Percentiles rank a stretch among this genome's conserved stretches.
These are phyloP conservation scores for Prorocentrum cordatum DNA, from an alignment of 169 alveolate species.

Conservation along the genomic window DNA sequence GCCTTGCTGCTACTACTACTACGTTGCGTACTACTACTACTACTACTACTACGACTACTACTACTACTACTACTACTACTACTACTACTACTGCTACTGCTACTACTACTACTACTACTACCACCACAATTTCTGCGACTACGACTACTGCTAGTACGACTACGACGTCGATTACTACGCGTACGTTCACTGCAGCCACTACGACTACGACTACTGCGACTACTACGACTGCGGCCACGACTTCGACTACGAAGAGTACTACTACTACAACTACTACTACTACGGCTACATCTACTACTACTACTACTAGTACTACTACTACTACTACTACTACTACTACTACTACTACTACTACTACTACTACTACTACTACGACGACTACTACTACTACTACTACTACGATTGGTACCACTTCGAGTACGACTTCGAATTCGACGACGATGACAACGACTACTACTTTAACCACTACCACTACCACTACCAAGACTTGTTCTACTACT, in stretches of 20 bases:
- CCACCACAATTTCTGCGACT: background rate
- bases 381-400: constrained; percentile 17
- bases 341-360: constrained; percentile 23
- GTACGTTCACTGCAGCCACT: background rate
- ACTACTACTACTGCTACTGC: background rate
- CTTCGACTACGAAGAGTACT: background rate
- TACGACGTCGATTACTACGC: background rate
- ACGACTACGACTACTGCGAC: background rate
- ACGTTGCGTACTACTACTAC: background rate
- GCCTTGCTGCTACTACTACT: background rate
- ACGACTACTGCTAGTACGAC: background rate
- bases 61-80: background rate
- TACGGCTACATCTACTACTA: background rate
- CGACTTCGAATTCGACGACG: no score
- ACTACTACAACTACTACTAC: background rate
- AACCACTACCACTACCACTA: no score
- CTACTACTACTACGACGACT: constrained; percentile 18
- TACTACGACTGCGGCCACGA: background rate
- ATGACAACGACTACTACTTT: no score
- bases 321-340: constrained; percentile 16
- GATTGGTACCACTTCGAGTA: no score
- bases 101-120: background rate
- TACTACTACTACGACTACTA: background rate
- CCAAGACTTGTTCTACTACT: no score
- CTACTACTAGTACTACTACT: background rate